Evolutionary conservation across 164 flowering plant genomes (phyloP).

Genomic region (Magnolia changhungtana): DNA sequence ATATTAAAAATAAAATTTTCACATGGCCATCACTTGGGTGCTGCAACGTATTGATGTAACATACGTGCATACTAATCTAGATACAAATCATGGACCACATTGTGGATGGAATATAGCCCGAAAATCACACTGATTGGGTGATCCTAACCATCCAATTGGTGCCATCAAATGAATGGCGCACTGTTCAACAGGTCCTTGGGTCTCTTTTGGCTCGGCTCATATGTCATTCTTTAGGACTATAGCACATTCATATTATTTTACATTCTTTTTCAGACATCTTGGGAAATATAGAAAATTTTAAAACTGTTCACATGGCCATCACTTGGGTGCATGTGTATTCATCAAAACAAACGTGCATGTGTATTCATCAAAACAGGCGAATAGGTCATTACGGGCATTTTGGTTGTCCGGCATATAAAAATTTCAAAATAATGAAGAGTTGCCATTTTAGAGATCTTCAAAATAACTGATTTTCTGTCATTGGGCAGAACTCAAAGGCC

Average conservation of each 20-base stretch:
- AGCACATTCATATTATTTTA: not conserved
- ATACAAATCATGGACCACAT: not conserved
- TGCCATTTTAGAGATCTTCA: not conserved
- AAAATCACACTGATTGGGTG: not conserved
- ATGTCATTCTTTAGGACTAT: not conserved
- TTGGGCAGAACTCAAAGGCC: conserved; percentile 28
- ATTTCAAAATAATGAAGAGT: not conserved
- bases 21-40: not conserved
- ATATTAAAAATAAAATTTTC: too few species aligned
- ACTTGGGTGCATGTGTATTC: too few species aligned
- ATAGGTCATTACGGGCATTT: not conserved
- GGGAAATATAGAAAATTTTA: not conserved
- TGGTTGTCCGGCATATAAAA: not conserved
- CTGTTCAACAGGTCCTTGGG: too few species aligned
- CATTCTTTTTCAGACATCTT: not conserved
- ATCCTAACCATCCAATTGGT: not conserved
- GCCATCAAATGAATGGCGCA: not conserved
- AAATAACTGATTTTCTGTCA: not conserved
- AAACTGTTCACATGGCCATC: not conserved
- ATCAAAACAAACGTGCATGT: too few species aligned
- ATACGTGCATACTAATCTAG: too few species aligned
- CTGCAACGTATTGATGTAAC: not conserved
- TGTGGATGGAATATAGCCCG: not conserved
- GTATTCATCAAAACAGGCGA: not conserved
- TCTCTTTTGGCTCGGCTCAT: too few species aligned